Conservation (phyloP, 371 early-diverging fungal species). For the Zychaea mexicana region DNA sequence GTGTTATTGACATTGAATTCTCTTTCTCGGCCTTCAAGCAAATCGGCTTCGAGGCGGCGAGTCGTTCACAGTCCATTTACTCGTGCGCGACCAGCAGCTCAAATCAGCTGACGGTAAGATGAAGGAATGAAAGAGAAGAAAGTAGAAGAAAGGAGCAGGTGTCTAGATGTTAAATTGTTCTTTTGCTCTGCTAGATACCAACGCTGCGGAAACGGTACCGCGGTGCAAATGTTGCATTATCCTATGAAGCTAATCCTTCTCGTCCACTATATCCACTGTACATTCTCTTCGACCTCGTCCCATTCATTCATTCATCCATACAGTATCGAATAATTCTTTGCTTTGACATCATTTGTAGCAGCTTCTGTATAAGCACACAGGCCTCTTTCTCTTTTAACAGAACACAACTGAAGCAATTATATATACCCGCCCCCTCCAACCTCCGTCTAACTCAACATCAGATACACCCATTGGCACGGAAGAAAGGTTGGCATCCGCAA, state of each 20-base stretch:
- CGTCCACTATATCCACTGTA: background rate
- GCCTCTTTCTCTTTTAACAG: too few relatives aligned
- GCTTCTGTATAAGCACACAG: too few relatives aligned
- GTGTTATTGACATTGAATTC: background rate
- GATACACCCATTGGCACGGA: too few relatives aligned
- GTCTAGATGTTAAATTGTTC: too few relatives aligned
- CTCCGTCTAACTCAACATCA: background rate
- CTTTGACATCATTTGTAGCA: too few relatives aligned
- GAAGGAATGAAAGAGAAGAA: background rate
- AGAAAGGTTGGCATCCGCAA: too few relatives aligned
- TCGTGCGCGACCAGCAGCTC: conserved; percentile 15
- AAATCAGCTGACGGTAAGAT: conserved; percentile 18
- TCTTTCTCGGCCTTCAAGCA: conserved; percentile 4
- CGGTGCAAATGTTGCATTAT: conserved; percentile 28
- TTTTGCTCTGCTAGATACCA: conserved; percentile 9
- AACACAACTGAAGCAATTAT: too few relatives aligned
- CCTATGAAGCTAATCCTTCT: background rate
- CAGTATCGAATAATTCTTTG: too few relatives aligned
- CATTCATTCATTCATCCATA: background rate
- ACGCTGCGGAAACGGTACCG: conserved; percentile 13
- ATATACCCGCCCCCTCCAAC: too few relatives aligned
- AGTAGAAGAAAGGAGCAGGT: too few relatives aligned
- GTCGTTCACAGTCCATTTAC: conserved; percentile 18
- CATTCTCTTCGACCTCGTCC: background rate
- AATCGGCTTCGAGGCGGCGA: conserved; percentile 20